Conservation (phyloP, 2,329 filamentous ascomycete genomes). For the Leptographium radiaticola region DNA sequence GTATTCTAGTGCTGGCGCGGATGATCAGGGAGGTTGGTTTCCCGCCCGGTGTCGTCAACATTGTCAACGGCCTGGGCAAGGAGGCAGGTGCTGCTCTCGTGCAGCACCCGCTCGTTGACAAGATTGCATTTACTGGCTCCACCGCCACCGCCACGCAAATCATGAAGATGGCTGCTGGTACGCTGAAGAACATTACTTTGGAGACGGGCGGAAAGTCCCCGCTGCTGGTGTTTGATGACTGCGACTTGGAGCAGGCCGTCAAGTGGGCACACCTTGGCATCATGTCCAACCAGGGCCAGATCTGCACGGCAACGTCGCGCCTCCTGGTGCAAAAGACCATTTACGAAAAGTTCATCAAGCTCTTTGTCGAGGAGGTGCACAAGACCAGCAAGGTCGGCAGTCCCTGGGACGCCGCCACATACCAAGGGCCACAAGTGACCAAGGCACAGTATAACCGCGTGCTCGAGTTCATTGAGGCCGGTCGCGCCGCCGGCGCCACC, state of each 20-base stretch:
- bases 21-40: constrained; percentile 60
- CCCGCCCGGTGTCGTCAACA: constrained; percentile 60
- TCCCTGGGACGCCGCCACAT: constrained; percentile 40
- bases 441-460: constrained; percentile 49
- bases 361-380: constrained; percentile 26
- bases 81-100: constrained; percentile 54
- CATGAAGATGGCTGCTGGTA: constrained; percentile 52
- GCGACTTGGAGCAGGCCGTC: constrained; percentile 42
- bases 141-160: constrained; percentile 53
- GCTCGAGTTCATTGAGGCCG: constrained; percentile 46
- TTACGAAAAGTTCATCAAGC: constrained; percentile 45
- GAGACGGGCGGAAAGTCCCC: constrained; percentile 50
- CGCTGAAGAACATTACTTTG: constrained; percentile 44
- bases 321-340: constrained; percentile 52
- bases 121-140: constrained; percentile 63
- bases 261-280: constrained; percentile 21
- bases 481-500: constrained; percentile 13
- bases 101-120: constrained; percentile 51
- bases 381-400: constrained; percentile 39
- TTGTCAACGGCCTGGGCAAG: constrained; percentile 54
- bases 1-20: constrained; percentile 45
- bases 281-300: constrained; percentile 60
- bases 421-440: constrained; percentile 44
- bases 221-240: constrained; percentile 45
- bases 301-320: constrained; percentile 60